A percentile compares a stretch with the other conserved stretches of the same genome.
These are phyloP conservation scores for Populus davidiana DNA, from an alignment of 345 rosid genomes.

Conservation along the genomic window DNA sequence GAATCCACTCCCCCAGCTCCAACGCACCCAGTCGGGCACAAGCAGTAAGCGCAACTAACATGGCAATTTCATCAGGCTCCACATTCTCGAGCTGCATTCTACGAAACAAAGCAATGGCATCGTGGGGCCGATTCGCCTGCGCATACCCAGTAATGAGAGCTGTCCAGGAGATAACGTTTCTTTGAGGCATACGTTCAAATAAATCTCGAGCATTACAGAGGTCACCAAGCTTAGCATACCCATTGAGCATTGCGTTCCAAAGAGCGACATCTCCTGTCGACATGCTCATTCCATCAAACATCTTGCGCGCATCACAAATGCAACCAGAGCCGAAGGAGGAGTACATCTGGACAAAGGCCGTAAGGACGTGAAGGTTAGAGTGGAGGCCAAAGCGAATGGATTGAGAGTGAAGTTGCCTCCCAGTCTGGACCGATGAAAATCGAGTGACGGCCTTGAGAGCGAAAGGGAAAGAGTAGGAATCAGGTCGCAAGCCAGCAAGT, in stretches of 20 bases:
- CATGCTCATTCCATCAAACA: conserved; percentile 48
- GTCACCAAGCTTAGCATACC: conserved; percentile 46
- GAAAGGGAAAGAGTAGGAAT: conserved; percentile 63
- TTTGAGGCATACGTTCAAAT: conserved; percentile 53
- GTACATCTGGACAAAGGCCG: conserved; percentile 61
- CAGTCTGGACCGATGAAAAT: conserved; percentile 37
- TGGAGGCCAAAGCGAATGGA: conserved; percentile 43
- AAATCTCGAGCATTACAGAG: conserved; percentile 42
- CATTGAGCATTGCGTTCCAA: conserved; percentile 67
- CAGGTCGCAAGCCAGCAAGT: conserved; percentile 46
- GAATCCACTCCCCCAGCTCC: conserved; percentile 58
- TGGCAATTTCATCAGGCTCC: conserved; percentile 61
- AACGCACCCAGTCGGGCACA: conserved; percentile 65
- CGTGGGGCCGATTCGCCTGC: conserved; percentile 40
- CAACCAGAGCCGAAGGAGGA: conserved; percentile 15
- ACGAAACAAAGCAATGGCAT: conserved; percentile 52
- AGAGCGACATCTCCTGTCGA: conserved; percentile 25
- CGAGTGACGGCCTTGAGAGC: conserved; percentile 46
- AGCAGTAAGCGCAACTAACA: conserved; percentile 64
- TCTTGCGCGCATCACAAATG: conserved; percentile 43
- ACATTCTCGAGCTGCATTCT: conserved; percentile 55
- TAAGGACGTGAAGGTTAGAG: conserved; percentile 38
- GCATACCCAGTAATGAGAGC: conserved; percentile 60
- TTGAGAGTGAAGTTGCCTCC: conserved; percentile 58
- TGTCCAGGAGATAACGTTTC: conserved; percentile 69